A percentile compares a stretch with the other conserved stretches of the same genome.
These are phyloP conservation scores for Mycena leptocephala DNA, from an alignment of 768 basidiomycete genomes.

Conservation along the genomic window DNA sequence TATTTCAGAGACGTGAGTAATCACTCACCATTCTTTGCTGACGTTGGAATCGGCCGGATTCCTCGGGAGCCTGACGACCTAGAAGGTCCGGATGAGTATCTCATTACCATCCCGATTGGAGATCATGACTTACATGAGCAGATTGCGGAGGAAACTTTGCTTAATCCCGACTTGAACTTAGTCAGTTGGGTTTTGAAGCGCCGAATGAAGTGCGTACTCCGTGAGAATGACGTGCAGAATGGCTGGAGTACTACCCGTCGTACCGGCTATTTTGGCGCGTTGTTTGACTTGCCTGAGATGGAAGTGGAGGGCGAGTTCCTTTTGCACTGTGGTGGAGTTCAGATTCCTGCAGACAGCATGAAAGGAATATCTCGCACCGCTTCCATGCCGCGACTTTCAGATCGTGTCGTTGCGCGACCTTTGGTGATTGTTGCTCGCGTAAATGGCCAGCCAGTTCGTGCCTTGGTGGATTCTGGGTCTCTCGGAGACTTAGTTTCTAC, in stretches of 20 bases:
- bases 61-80: too few species aligned
- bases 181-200: background rate
- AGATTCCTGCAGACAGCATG: conserved; percentile 24
- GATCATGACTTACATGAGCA: background rate
- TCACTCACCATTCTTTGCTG: too few species aligned
- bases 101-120: background rate
- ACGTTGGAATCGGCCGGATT: too few species aligned
- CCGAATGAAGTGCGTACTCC: background rate
- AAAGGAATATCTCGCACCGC: conserved; percentile 39
- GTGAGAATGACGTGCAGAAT: background rate
- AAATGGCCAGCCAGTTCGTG: background rate
- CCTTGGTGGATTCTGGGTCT: background rate
- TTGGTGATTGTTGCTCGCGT: conserved; percentile 1
- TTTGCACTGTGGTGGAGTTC: background rate
- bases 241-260: background rate
- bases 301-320: conserved; percentile 1
- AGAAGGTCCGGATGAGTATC: background rate
- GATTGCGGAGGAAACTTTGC: background rate
- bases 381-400: conserved; percentile 45
- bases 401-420: conserved; percentile 26
- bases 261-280: background rate
- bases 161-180: too few species aligned
- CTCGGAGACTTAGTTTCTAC: too few species aligned
- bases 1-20: too few species aligned
- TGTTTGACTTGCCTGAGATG: background rate